These are phyloP conservation scores for Jacaranda copaia DNA, from an alignment of 257 asterid genomes.

Conservation along the genomic window DNA sequence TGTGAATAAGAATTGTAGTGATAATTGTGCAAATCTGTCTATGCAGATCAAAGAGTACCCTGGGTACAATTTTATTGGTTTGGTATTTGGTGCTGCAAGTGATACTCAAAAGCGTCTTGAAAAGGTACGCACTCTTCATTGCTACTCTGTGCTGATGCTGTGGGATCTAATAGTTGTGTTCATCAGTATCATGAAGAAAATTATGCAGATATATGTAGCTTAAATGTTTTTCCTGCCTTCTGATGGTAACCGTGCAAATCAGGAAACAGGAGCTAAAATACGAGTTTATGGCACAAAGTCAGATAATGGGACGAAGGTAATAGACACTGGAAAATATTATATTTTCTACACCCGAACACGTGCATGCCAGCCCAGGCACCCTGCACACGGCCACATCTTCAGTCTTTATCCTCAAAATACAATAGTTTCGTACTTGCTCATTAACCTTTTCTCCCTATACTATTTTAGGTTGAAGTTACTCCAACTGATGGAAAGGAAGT, in stretches of 20 bases:
- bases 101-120: constrained; percentile 86
- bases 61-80: constrained; percentile 66
- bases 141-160: constrained; percentile 18
- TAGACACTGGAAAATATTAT: constrained; percentile 12
- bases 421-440: not conserved
- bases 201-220: constrained; percentile 15
- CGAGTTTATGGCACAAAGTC: constrained; percentile 77
- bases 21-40: constrained; percentile 34
- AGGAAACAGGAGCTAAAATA: constrained; percentile 97
- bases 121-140: constrained; percentile 60
- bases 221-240: constrained; percentile 25
- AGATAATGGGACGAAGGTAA: constrained; percentile 75
- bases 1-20: constrained; percentile 26
- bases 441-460: constrained; percentile 2
- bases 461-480: constrained; percentile 71
- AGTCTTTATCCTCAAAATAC: not conserved
- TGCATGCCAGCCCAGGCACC: too few relatives aligned
- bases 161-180: constrained; percentile 35
- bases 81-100: constrained; percentile 68
- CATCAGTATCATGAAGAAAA: constrained; percentile 1
- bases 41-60: constrained; percentile 83
- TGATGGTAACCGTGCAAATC: constrained; percentile 39
- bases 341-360: not conserved
- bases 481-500: constrained; percentile 58
- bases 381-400: not conserved